A percentile compares a stretch with the other conserved stretches of the same genome.
Evolutionary conservation across 768 basidiomycete species (phyloP).

Genomic region (Tephrocybe rancida): DNA sequence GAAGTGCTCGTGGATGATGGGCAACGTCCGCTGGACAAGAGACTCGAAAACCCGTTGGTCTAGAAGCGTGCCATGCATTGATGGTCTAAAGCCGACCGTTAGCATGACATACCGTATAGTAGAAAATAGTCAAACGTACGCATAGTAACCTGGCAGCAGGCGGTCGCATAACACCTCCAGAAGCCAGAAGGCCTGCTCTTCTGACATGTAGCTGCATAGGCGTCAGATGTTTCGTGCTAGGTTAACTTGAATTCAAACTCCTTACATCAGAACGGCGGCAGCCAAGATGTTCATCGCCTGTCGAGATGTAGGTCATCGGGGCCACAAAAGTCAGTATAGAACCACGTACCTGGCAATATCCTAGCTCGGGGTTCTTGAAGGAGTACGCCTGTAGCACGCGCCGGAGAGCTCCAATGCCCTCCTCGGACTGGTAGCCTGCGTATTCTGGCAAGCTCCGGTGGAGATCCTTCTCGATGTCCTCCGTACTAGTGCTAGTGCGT

Average conservation of each 20-base stretch:
- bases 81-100: conserved; percentile 59
- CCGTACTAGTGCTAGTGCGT: conserved; percentile 83
- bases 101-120: conserved; percentile 3
- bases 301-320: neutral
- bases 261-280: conserved; percentile 91
- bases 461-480: conserved; percentile 98
- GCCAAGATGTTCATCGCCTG: conserved; percentile 98
- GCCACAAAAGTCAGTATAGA: neutral
- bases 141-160: conserved; percentile 95
- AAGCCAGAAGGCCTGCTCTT: conserved; percentile 98
- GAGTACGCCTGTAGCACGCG: conserved; percentile 95
- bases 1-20: conserved; percentile 95
- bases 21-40: conserved; percentile 84
- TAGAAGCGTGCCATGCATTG: conserved; percentile 98
- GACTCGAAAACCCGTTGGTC: conserved; percentile 98
- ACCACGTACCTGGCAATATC: conserved; percentile 83
- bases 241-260: conserved; percentile 20
- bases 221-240: conserved; percentile 11
- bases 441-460: conserved; percentile 97
- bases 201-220: conserved; percentile 87
- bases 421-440: conserved; percentile 89
- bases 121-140: conserved; percentile 48
- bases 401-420: conserved; percentile 83
- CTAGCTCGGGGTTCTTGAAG: conserved; percentile 90
- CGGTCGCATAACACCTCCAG: conserved; percentile 94